Evolutionary conservation across 2,329 filamentous ascomycete genomes (phyloP), one percentile per base, ranked within the genome.

Genomic region (Talaromyces sp.): DNA sequence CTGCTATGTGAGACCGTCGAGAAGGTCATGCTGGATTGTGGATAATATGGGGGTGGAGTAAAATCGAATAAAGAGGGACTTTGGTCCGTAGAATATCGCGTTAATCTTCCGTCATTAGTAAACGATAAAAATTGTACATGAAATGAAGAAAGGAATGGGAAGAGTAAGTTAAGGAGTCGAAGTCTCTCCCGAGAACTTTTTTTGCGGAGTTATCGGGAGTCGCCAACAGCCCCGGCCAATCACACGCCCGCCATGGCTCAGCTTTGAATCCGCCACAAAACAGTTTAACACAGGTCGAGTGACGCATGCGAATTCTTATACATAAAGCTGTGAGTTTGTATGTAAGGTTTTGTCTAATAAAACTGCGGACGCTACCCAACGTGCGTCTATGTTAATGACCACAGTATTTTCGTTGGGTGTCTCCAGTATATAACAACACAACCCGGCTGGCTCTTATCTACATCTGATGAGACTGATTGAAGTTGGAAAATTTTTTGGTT

Each of bases 401-500:
- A 3, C n/a, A 44, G 42, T 44, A 4, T 11, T 44, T 44, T 7
- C 10, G 22, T 47, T 47, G 44, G 17, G 2, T 17, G 10, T 47
- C 44, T 39, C 4, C 7, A 19, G 44, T 47, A 22, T 6, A 4
- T 30, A 19, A 25, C 10, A 11, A 25, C 13, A 47, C 8, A 11
- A 25, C 1, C 44, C 44, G 44, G 44, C 19, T 25, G 44, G 19
- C 9, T 6, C 6, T 9, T 7, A n/a, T 53, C 49, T 8, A 53
- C 19, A 13, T 53, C 49, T 17, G 8, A 13, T 32, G 4, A 22
- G 19, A 51, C 17, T 19, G 25, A 53, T n/a, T 53, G 60, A 62
- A 57, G 69, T 68, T 68, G 68, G 44, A 68, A 69, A 70, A 67
- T 67, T 69, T 71, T 70, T 59, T 60, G 61, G 56, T 59, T 62